These are phyloP conservation scores for Fusarium siculi DNA, from an alignment of 2,329 filamentous ascomycete genomes.

Conservation along the genomic window DNA sequence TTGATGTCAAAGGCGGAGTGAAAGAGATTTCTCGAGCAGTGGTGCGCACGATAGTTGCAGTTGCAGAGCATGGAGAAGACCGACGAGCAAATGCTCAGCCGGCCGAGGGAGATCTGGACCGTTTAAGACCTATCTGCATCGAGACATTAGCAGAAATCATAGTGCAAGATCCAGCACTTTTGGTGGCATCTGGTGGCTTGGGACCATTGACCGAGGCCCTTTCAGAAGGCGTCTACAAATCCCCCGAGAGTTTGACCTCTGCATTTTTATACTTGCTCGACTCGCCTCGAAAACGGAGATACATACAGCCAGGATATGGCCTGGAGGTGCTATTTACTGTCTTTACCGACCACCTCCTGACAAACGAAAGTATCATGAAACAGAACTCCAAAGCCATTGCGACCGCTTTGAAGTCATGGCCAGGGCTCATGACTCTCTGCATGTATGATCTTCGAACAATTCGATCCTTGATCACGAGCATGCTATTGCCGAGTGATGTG, in stretches of 20 bases:
- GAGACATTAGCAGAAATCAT: slow-evolving; percentile 94
- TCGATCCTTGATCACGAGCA: slow-evolving; percentile 76
- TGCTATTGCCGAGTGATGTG: slow-evolving; percentile 65
- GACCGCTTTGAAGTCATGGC: slow-evolving; percentile 92
- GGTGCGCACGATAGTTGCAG: slow-evolving; percentile 87
- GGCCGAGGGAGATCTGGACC: slow-evolving; percentile 80
- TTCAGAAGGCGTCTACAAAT: slow-evolving; percentile 89
- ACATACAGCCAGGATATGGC: slow-evolving; percentile 87
- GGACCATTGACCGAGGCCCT: slow-evolving; percentile 90
- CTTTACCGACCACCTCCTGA: slow-evolving; percentile 83
- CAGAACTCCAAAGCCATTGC: slow-evolving; percentile 93
- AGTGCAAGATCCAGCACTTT: slow-evolving; percentile 82
- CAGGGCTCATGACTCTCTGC: slow-evolving; percentile 86
- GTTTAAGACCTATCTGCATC: slow-evolving; percentile 88
- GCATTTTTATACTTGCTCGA: slow-evolving; percentile 94
- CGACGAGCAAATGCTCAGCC: slow-evolving; percentile 78
- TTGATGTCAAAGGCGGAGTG: slow-evolving; percentile 94
- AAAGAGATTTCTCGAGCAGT: slow-evolving; percentile 87
- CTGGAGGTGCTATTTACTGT: slow-evolving; percentile 89
- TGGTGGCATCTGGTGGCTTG: slow-evolving; percentile 86
- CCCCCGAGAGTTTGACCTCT: slow-evolving; percentile 86
- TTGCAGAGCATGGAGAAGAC: slow-evolving; percentile 90
- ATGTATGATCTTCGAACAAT: slow-evolving; percentile 90
- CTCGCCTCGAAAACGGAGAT: slow-evolving; percentile 80
- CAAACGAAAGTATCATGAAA: slow-evolving; percentile 73